phyloP scores from a whole-genome alignment of 2,329 filamentous ascomycete species.

The Berkeleyomyces rouxiae region DNA sequence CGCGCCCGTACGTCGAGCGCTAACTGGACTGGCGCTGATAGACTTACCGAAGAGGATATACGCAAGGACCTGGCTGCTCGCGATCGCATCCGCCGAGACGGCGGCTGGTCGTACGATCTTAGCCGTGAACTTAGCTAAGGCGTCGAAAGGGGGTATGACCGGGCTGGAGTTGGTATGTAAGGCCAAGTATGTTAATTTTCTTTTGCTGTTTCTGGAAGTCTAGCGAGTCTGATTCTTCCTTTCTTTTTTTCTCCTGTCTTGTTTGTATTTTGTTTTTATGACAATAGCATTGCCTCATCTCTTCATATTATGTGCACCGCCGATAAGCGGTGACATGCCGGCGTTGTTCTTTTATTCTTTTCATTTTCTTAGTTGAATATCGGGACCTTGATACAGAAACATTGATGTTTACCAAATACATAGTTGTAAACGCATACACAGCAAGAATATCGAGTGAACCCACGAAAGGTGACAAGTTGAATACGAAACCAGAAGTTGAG shows the following conservation, averaged over 20 bases:
- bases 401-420: neutral
- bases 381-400: no score
- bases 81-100: constrained; percentile 63
- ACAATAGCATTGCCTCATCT: neutral
- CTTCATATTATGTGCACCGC: neutral
- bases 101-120: constrained; percentile 64
- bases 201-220: neutral
- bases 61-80: constrained; percentile 61
- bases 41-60: constrained; percentile 76
- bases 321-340: neutral
- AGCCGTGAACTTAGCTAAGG: constrained; percentile 29
- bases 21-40: constrained; percentile 75
- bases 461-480: neutral
- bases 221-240: no score
- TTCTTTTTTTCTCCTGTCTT: no score
- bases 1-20: constrained; percentile 82
- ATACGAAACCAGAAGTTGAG: no score
- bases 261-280: neutral
- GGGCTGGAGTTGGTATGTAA: neutral
- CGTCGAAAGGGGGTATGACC: neutral
- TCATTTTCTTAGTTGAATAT: neutral
- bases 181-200: neutral
- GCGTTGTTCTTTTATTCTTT: neutral
- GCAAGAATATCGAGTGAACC: neutral
- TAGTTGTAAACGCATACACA: neutral